Base-by-base conservation (phyloP, 2,329 filamentous ascomycete genomes). In the Amauroascus niger region DNA sequence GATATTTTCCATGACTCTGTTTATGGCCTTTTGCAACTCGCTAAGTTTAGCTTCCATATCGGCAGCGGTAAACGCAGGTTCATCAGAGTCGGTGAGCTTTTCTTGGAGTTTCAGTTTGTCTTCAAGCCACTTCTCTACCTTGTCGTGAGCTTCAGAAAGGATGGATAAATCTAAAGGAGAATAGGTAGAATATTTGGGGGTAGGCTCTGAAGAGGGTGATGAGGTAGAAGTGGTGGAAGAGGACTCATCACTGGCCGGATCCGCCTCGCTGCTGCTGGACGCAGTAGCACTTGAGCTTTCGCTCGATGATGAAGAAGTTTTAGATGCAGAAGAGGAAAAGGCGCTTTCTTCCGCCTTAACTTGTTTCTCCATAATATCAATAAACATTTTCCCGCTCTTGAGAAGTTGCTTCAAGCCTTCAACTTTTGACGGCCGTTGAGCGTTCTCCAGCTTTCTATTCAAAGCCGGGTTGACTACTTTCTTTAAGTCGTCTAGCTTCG, bases 391-490 rank as follows among this genome's bases (percentile, higher is more conserved):
- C 2, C 87, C 84, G 65, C 84, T 80, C 54, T 83, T 78, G 45
- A 97, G 74, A n/a, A 82, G 78, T 2, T 84, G 80, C 67, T 86
- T 79, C 32, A 97, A 73, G 5, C 74, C 68, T 50, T 82, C 74
- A 48, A 96, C 66, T 24, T 85, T 77, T 54, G 81, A 80, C 1
- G 89, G 89, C 26, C 91, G 82, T 65, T 81, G 79, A 11, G 75
- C 71, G 1, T 80, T 76, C 68, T 98, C 91, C 14, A 84, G 78
- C 46, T 84, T 82, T 55, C 93, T 81, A 64, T 79, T 82, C 61
- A 88, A 78, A 24, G 95, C 82, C 1, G 90, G 91, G 30, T 80
- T 75, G 50, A 90, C 86, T 45, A 96, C 79, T 51, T 82, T 80
- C 65, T 88, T 84, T 48, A 98, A 80, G 43, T 79, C 80, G 68